Percentiles rank a stretch among this genome's conserved stretches.
Evolutionary conservation across 2,329 filamentous ascomycete genomes (phyloP).

Genomic region (Aspergillus bombycis): DNA sequence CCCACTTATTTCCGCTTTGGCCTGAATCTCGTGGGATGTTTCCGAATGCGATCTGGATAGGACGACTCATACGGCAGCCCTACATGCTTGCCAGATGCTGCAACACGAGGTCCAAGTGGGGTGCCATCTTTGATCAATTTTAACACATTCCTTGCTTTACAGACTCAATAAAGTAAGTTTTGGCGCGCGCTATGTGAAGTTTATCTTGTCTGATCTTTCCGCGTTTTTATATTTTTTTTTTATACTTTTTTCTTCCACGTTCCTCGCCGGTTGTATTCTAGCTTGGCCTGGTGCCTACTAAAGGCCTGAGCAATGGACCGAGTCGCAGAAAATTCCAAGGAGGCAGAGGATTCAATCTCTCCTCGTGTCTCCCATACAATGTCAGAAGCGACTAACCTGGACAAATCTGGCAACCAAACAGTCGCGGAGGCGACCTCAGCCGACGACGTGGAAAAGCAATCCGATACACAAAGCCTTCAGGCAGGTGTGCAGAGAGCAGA

Average conservation of each 20-base stretch:
- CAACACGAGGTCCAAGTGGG: background rate
- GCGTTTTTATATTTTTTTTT: background rate
- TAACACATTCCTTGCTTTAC: background rate
- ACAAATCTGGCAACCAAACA: background rate
- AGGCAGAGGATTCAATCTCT: background rate
- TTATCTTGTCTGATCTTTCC: background rate
- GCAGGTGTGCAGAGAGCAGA: conserved; percentile 26
- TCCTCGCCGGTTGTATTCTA: background rate
- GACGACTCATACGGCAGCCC: background rate
- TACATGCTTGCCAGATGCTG: background rate
- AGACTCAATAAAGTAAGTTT: background rate
- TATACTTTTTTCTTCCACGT: background rate
- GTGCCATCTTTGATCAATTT: no score
- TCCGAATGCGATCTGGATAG: background rate
- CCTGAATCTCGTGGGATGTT: background rate
- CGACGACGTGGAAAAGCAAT: conserved; percentile 12
- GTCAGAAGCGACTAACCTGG: background rate
- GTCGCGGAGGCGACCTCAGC: background rate
- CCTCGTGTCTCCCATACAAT: background rate
- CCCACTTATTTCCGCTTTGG: background rate
- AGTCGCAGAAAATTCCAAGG: background rate
- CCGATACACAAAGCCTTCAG: conserved; percentile 18
- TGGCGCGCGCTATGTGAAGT: background rate
- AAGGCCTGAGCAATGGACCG: background rate
- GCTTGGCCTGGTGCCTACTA: background rate